A percentile compares a stretch with the other conserved stretches of the same genome.
These are phyloP conservation scores for Benincasa hispida DNA, from an alignment of 306 rosid genomes.

Conservation along the genomic window DNA sequence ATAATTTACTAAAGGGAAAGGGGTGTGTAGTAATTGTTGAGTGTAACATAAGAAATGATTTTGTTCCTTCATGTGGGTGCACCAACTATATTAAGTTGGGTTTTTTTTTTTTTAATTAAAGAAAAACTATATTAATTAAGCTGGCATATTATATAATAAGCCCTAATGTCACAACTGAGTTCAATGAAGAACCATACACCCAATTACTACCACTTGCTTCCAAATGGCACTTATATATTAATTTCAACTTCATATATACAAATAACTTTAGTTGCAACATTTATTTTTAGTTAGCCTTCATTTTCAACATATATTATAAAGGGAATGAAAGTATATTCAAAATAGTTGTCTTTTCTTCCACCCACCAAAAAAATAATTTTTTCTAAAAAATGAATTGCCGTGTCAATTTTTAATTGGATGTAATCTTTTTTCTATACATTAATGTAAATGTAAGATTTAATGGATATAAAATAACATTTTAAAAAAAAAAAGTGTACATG, in stretches of 20 bases:
- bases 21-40: neutral
- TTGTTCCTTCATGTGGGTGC: neutral
- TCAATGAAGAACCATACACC: neutral
- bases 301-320: neutral
- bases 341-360: too few relatives aligned
- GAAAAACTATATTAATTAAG: too few relatives aligned
- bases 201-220: neutral
- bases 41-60: neutral
- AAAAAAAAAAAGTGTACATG: too few relatives aligned
- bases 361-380: too few relatives aligned
- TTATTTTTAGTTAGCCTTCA: neutral
- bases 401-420: too few relatives aligned
- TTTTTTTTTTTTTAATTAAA: too few relatives aligned
- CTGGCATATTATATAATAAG: neutral
- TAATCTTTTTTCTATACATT: too few relatives aligned
- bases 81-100: neutral
- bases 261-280: neutral
- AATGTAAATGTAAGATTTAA: too few relatives aligned
- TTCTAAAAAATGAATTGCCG: too few relatives aligned
- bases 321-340: neutral
- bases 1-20: neutral
- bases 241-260: neutral
- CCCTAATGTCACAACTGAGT: neutral
- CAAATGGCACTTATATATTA: neutral
- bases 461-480: too few relatives aligned